Evolutionary conservation across 192 early-diverging fungal genomes (phyloP).

Genomic region (Mortierella alpina): DNA sequence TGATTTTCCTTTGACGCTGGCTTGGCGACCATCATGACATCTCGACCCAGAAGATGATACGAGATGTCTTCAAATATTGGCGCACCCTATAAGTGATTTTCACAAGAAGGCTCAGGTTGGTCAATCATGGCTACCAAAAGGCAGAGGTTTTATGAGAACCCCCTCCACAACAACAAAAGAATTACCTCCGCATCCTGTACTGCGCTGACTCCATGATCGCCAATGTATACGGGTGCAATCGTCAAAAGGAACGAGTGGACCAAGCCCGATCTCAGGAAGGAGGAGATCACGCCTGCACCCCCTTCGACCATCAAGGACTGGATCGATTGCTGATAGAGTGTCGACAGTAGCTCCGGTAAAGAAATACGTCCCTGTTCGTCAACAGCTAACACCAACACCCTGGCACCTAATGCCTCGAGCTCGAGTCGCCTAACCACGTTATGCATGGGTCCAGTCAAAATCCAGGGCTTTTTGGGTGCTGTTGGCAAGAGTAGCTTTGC

Average conservation of each 20-base stretch:
- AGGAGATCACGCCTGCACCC: conserved; percentile 78
- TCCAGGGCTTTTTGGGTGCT: conserved; percentile 64
- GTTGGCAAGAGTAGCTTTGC: conserved; percentile 64
- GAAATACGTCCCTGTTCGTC: conserved; percentile 39
- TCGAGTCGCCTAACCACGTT: conserved; percentile 23
- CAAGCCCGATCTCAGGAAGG: conserved; percentile 61
- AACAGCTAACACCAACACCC: conserved; percentile 56
- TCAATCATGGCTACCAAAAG: neutral
- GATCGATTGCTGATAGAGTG: conserved; percentile 48
- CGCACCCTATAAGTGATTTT: conserved; percentile 12
- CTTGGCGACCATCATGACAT: conserved; percentile 43
- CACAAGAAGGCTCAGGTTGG: neutral
- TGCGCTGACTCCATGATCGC: conserved; percentile 66
- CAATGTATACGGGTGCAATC: conserved; percentile 76
- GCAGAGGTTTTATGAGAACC: neutral
- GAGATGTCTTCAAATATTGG: conserved; percentile 24
- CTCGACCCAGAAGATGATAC: conserved; percentile 37
- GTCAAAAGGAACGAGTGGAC: conserved; percentile 74
- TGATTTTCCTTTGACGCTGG: conserved; percentile 1
- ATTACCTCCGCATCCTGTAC: conserved; percentile 50
- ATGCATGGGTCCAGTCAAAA: conserved; percentile 58
- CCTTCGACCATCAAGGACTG: conserved; percentile 89
- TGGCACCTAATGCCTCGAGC: conserved; percentile 71
- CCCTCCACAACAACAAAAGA: neutral
- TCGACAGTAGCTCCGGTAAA: conserved; percentile 22